Evolutionary conservation across 805 yeast genomes (phyloP).

Genomic region (Starmerella ratchasimensis): DNA sequence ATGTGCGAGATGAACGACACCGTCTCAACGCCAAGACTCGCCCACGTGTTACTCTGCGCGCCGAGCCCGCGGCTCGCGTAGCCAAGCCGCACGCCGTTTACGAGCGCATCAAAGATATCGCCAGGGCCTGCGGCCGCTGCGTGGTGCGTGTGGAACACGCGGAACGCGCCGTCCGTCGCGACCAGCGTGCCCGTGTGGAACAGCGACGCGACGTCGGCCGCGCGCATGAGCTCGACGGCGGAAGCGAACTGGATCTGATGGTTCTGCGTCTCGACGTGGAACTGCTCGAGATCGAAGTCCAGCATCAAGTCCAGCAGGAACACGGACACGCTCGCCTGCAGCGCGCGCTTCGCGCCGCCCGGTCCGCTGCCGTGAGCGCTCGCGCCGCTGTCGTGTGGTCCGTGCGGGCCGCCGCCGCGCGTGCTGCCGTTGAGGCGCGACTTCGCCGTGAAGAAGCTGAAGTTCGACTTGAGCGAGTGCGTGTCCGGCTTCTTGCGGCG

Average conservation of each 20-base stretch:
- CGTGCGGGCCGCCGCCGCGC: too few species aligned
- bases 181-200: conserved; percentile 17
- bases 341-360: too few species aligned
- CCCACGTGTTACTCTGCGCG: conserved; percentile 13
- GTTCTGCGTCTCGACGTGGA: conserved; percentile 19
- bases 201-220: conserved; percentile 1
- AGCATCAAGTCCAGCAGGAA: conserved; percentile 15
- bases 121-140: background rate
- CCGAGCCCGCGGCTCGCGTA: conserved; percentile 11
- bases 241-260: conserved; percentile 18
- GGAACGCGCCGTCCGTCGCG: conserved; percentile 15
- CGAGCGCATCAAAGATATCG: conserved; percentile 18
- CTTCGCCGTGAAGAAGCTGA: too few species aligned
- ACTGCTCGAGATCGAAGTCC: conserved; percentile 11
- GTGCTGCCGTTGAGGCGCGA: too few species aligned
- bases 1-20: conserved; percentile 15
- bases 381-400: too few species aligned
- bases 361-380: too few species aligned
- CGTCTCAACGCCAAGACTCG: conserved; percentile 9
- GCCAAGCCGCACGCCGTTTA: conserved; percentile 16
- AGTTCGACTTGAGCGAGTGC: too few species aligned
- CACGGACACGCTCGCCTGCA: conserved; percentile 13
- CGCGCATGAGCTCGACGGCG: conserved; percentile 12
- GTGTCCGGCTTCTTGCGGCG: too few species aligned
- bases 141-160: conserved; percentile 8